Base-by-base conservation (phyloP, 257 asterid genomes). In the Hygrophila difformis region DNA sequence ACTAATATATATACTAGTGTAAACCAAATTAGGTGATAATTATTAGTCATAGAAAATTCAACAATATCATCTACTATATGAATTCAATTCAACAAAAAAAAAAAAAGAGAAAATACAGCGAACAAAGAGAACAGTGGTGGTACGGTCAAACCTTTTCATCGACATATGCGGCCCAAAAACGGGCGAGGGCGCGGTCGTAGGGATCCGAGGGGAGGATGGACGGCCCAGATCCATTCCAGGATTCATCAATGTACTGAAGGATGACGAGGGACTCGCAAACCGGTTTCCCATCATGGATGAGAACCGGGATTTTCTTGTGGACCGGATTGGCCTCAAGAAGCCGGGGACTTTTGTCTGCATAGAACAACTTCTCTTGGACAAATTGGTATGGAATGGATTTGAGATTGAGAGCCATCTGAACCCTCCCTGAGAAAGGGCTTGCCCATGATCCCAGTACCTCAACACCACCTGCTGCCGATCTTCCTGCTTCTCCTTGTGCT, bases 251-350 rank as follows among this genome's bases (percentile, higher is more conserved):
- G 31, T 70, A 70, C 24, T 67, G 48, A 40, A 72, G 51, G 19
- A 59, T 67, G 47, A 57, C 5, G 18, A 62, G 40, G 1, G 72
- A 72, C 37, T 67, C 72, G 12, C 66, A 67, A 15, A 67, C 45
- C 4, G 71, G 57, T 9, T 37, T 62, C 5, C 47, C 56, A 12
- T 26, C 57, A 36, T 65, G 73, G 48, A 71, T 51, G 1, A 71
- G 55, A 36, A 65, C 67, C 3, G 70, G 70, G 26, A 62, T 39
- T 58, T 59, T 61, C 70, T 62, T 65, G 53, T 49, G 43, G 8
- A 65, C 31, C 1, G 81, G 76, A 36, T 73, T 69, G 12, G 57
- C 24, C 45, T 62, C 58, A 3, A 63, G 61, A 15, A 74, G 77
- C 3, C 37, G 37, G 10, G 6, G 12, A 12, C 37, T 33, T 33